phyloP scores from a whole-genome alignment of 495 filamentous ascomycete genomes.

The Annulohypoxylon maeteangense region DNA sequence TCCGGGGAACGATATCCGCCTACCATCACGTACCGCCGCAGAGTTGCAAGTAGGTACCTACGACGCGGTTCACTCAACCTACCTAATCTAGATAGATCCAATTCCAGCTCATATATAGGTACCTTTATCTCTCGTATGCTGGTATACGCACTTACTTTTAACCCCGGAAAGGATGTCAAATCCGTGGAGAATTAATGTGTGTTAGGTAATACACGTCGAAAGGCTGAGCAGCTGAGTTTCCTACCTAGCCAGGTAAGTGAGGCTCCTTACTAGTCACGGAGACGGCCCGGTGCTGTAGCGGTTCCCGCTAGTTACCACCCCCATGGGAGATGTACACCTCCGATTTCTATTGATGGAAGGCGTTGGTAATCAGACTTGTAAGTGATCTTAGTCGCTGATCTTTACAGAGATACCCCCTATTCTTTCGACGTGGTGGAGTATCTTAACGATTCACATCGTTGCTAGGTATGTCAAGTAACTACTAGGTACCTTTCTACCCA shows the following conservation, averaged over 20 bases:
- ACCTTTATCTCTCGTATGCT: not conserved
- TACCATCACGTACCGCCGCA: constrained; percentile 13
- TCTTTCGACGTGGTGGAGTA: not conserved
- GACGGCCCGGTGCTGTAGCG: constrained; percentile 7
- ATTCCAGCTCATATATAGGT: not conserved
- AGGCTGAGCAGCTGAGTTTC: not conserved
- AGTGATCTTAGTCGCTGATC: not conserved
- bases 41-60: constrained; percentile 18
- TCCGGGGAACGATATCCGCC: constrained; percentile 36
- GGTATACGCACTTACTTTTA: constrained; percentile 4
- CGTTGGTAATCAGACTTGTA: not conserved
- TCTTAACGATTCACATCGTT: not conserved
- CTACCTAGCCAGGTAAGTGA: not conserved
- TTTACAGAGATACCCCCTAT: not conserved
- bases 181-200: constrained; percentile 7
- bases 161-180: not conserved
- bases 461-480: no score
- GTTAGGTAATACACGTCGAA: constrained; percentile 13
- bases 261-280: constrained; percentile 3
- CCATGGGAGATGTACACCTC: not conserved
- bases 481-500: no score
- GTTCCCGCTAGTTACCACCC: constrained; percentile 3
- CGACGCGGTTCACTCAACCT: constrained; percentile 24
- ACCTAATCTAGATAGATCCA: constrained; percentile 2
- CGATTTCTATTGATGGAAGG: not conserved